Evolutionary conservation across 2,329 filamentous ascomycete species (phyloP).

Genomic region (Ramularia endophylla): DNA sequence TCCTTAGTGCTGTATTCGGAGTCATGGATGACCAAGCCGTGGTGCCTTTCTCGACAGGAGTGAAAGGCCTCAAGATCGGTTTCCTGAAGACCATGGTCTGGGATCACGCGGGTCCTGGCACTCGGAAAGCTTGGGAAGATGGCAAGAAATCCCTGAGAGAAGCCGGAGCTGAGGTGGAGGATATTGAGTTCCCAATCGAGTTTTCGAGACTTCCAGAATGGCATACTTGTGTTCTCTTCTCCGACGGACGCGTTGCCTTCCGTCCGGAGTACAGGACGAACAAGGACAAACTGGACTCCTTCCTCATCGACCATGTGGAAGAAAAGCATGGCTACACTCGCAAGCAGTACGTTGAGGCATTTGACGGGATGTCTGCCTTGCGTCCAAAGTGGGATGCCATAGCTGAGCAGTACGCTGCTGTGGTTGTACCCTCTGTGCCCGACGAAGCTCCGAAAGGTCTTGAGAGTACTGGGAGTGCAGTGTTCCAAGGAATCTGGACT

Average conservation of each 20-base stretch:
- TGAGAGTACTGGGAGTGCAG: conserved; percentile 50
- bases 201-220: conserved; percentile 48
- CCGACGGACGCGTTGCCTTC: conserved; percentile 51
- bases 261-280: conserved; percentile 47
- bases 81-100: conserved; percentile 52
- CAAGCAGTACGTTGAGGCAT: conserved; percentile 47
- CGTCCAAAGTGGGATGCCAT: conserved; percentile 52
- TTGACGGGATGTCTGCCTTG: conserved; percentile 50
- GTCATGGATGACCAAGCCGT: conserved; percentile 46
- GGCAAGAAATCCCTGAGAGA: conserved; percentile 29
- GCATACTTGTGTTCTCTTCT: conserved; percentile 46
- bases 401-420: conserved; percentile 46
- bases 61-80: conserved; percentile 50
- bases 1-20: conserved; percentile 50
- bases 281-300: conserved; percentile 43
- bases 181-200: conserved; percentile 47
- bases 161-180: conserved; percentile 52
- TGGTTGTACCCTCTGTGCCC: conserved; percentile 53
- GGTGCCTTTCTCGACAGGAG: conserved; percentile 20
- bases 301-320: conserved; percentile 48
- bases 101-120: conserved; percentile 34
- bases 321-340: conserved; percentile 41
- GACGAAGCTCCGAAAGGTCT: conserved; percentile 55
- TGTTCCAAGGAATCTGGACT: conserved; percentile 30
- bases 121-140: conserved; percentile 31